Evolutionary conservation across 2,329 filamentous ascomycete genomes (phyloP).

Genomic region (Coniosporium uncinatum): DNA sequence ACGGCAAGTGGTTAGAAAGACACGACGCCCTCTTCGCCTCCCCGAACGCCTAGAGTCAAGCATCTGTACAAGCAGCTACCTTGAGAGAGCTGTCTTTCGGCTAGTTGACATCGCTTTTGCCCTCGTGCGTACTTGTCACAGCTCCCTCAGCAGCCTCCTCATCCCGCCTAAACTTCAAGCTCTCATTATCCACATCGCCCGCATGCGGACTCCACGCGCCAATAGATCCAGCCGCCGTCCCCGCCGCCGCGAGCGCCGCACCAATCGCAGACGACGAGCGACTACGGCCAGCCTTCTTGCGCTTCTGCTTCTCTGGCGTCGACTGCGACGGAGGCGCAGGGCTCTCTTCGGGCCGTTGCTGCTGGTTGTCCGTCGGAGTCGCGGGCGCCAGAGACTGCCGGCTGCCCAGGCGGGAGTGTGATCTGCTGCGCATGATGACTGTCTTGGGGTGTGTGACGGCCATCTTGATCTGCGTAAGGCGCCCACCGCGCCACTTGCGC

Average conservation of each 20-base stretch:
- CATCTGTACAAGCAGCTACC: no score
- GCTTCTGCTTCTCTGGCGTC: constrained; percentile 51
- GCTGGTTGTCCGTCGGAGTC: no score
- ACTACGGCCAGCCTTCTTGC: constrained; percentile 54
- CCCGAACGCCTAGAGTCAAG: no score
- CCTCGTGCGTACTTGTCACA: no score
- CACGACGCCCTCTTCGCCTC: no score
- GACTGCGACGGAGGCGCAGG: constrained; percentile 40
- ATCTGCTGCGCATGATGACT: constrained; percentile 57
- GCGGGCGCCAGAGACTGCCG: constrained; percentile 59
- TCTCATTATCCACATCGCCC: no score
- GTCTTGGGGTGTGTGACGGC: constrained; percentile 72
- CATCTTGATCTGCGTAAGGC: constrained; percentile 76
- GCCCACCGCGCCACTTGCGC: constrained; percentile 74
- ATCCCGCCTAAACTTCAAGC: no score
- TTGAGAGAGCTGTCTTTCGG: no score
- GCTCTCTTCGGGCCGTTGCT: constrained; percentile 32
- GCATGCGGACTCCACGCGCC: constrained; percentile 75
- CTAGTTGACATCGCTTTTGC: no score
- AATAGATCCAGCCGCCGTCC: constrained; percentile 72
- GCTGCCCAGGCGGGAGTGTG: constrained; percentile 53
- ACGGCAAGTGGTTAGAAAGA: no score
- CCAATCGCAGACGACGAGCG: constrained; percentile 69
- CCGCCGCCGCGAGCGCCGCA: constrained; percentile 76
- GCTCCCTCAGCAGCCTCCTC: no score